Evolutionary conservation across 1,284 basidiomycete species (phyloP), one percentile per base, ranked within the genome.

Genomic region (Volvariella volvacea): DNA sequence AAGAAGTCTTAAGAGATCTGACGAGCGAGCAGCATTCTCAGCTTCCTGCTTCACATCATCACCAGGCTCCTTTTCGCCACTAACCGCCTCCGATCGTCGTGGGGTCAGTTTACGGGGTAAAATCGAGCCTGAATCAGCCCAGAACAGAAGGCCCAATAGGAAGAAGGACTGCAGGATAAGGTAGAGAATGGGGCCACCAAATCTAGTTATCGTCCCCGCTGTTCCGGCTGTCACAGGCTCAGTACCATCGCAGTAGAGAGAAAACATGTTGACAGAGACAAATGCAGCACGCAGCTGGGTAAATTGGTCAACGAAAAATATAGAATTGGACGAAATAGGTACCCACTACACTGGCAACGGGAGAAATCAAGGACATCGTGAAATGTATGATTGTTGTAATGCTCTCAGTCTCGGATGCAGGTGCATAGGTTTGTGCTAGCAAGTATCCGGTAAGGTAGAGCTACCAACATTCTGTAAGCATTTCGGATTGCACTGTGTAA

Each of bases 261-360:
- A 78, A 58, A 84, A 86, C 2, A 83, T 56, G 55, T 86, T 85
- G 52, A 84, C 66, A 0, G 78, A 78, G 8, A 86, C 72, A 33
- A 84, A 69, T 1, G 72, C 69, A 0, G 80, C 73, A 32, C 82
- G 70, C 21, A 75, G 51, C 78, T 76, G 40, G 37, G 28, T 17
- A 22, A 25, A n/a, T 8, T 2, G n/a, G 37, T 42, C 43, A 44
- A 46, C 12, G 16, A 42, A 1, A 28, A 25, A 16, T 2, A 3
- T 3, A 1, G 9, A 9, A 19, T 3, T 28, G 36, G 21, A 17
- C 2, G 36, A 3, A 37, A 19, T 17, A 30, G 28, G 4, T 14
- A 69, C 74, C 49, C 56, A 80, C 78, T 32, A 77, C 66, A 52
- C 70, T 80, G 0, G 73, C 73, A 9, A 84, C 71, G 2, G 82